Conservation (phyloP, 208 protist genomes). For the Histomonas meleagridis region DNA sequence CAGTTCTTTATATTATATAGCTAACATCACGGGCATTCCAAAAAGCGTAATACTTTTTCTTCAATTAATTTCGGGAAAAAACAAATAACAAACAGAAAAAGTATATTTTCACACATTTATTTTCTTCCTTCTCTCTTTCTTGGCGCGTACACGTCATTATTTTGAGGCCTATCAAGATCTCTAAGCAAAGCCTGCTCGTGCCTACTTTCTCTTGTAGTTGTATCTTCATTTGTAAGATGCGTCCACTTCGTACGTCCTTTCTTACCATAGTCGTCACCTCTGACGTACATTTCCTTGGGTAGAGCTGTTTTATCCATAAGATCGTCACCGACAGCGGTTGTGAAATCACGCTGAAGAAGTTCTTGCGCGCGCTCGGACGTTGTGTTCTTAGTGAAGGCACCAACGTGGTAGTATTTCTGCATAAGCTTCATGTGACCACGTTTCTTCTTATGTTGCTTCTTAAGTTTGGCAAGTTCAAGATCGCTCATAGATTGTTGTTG, state of each 20-base stretch:
- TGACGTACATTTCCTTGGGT: neutral
- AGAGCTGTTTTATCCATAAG: neutral
- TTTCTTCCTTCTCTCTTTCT: too few relatives aligned
- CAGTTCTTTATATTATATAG: too few relatives aligned
- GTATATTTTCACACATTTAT: too few relatives aligned
- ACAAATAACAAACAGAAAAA: too few relatives aligned
- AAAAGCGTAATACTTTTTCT: too few relatives aligned
- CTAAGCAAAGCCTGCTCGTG: too few relatives aligned
- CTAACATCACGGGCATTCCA: too few relatives aligned
- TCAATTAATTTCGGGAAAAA: too few relatives aligned
- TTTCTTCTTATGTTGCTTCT: neutral
- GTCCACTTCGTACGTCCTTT: neutral
- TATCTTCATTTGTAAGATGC: constrained; percentile 15
- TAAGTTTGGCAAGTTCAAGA: neutral
- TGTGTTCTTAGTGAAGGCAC: constrained; percentile 4
- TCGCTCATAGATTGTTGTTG: neutral
- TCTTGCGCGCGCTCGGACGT: neutral
- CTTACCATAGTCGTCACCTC: neutral
- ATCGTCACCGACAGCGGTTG: neutral
- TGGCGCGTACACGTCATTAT: too few relatives aligned
- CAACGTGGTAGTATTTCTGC: constrained; percentile 22
- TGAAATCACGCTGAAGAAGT: neutral
- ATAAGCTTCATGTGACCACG: neutral
- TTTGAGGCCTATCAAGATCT: too few relatives aligned
- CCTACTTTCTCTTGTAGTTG: constrained; percentile 29